A percentile compares a stretch with the other conserved stretches of the same genome.
Evolutionary conservation across 352 stramenopile genomes (phyloP).

Genomic region (Phytophthora nicotianae): DNA sequence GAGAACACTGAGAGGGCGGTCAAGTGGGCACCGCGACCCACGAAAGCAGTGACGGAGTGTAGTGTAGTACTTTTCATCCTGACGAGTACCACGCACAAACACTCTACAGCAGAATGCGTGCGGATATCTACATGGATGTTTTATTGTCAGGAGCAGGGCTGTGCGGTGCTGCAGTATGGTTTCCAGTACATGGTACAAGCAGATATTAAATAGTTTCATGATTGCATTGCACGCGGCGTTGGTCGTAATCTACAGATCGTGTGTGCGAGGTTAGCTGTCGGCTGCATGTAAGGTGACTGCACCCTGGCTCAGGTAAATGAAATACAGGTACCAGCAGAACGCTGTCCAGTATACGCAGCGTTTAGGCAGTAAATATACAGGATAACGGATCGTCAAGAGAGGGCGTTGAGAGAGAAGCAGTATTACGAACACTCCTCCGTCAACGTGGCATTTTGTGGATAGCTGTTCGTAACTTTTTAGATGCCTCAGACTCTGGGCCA

Average conservation of each 20-base stretch:
- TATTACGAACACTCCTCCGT: neutral
- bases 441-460: neutral
- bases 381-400: neutral
- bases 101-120: constrained; percentile 3
- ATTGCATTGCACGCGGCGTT: neutral
- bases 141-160: neutral
- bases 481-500: neutral
- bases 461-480: neutral
- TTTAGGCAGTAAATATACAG: neutral
- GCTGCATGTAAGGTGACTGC: neutral
- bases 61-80: neutral
- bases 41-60: neutral
- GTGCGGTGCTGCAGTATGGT: neutral
- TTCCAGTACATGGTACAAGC: too few species aligned
- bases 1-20: too few species aligned
- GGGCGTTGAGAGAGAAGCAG: too few species aligned
- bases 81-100: constrained; percentile 3
- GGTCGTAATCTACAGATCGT: neutral
- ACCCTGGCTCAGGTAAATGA: neutral
- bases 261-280: neutral
- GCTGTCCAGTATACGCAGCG: too few species aligned
- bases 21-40: neutral
- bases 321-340: neutral
- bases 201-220: too few species aligned
- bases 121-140: neutral